Evolutionary conservation across 176 grass and related monocot species (phyloP).

Genomic region (Microstegium vimineum): DNA sequence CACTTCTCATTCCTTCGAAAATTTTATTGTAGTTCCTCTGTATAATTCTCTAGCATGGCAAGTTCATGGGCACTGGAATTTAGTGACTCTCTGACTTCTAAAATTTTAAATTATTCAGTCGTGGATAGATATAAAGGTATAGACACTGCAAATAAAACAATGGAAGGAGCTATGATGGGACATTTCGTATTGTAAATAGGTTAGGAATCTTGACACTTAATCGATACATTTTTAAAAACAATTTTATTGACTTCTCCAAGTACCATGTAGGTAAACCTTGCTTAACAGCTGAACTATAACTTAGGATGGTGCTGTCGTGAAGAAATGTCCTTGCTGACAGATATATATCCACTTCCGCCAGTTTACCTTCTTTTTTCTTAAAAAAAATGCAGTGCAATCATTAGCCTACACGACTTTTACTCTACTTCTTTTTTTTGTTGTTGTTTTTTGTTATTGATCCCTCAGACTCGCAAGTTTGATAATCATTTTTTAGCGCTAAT

Average conservation of each 20-base stretch:
- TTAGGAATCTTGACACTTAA: not conserved
- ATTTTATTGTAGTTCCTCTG: not conserved
- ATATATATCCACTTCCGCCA: not conserved
- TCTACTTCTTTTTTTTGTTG: not conserved
- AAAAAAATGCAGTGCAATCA: not conserved
- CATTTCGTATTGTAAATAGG: not conserved
- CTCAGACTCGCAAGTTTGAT: not conserved
- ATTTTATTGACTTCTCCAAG: not conserved
- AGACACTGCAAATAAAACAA: not conserved
- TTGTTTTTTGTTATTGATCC: not conserved
- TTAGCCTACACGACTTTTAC: not conserved
- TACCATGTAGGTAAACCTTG: not conserved
- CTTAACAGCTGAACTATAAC: not conserved
- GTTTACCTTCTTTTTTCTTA: not conserved
- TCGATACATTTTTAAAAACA: not conserved
- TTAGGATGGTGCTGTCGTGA: constrained; percentile 6
- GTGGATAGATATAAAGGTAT: not conserved
- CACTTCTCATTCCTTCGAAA: not conserved
- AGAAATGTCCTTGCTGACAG: constrained; percentile 1
- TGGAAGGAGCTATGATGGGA: not conserved
- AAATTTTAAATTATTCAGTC: not conserved
- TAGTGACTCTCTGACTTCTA: no score
- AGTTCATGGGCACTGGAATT: no score
- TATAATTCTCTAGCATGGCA: not conserved
- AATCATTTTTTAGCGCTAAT: not conserved